phyloP scores from a whole-genome alignment of 1,284 basidiomycete genomes.

The Violaceomyces palustris region DNA sequence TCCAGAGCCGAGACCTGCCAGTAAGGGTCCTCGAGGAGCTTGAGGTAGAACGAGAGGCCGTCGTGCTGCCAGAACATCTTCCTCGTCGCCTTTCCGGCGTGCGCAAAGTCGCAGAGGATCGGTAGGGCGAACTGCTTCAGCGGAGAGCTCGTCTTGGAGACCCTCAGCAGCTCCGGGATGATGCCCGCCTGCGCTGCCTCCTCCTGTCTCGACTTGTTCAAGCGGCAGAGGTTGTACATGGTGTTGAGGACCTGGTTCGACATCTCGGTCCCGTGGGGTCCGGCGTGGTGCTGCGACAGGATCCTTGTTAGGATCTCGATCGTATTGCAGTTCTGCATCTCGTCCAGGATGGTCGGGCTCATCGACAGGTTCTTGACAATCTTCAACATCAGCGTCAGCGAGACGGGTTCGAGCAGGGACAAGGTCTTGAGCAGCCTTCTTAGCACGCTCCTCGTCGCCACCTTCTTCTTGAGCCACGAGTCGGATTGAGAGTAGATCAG shows the following conservation, averaged over 20 bases:
- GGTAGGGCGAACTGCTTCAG: slow-evolving; percentile 94
- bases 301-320: slow-evolving; percentile 83
- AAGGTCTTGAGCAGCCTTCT: slow-evolving; percentile 62
- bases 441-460: slow-evolving; percentile 82
- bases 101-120: slow-evolving; percentile 69
- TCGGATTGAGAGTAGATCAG: slow-evolving; percentile 92
- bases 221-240: slow-evolving; percentile 46
- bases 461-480: slow-evolving; percentile 80
- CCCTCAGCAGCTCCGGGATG: slow-evolving; percentile 79
- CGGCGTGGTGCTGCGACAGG: slow-evolving; percentile 72
- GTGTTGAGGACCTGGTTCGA: slow-evolving; percentile 47
- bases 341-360: slow-evolving; percentile 73
- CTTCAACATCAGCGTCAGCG: slow-evolving; percentile 82
- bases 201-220: slow-evolving; percentile 63
- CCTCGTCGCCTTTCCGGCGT: slow-evolving; percentile 41
- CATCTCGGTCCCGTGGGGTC: slow-evolving; percentile 68
- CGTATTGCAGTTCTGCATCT: slow-evolving; percentile 90
- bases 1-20: slow-evolving; percentile 93
- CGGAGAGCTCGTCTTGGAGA: slow-evolving; percentile 80
- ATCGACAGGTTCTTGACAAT: slow-evolving; percentile 94
- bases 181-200: slow-evolving; percentile 93
- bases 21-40: slow-evolving; percentile 82
- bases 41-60: slow-evolving; percentile 65
- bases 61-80: slow-evolving; percentile 51
- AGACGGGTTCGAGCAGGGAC: slow-evolving; percentile 62